Evolutionary conservation across 345 rosid species (phyloP).

Genomic region (Gossypium turneri): DNA sequence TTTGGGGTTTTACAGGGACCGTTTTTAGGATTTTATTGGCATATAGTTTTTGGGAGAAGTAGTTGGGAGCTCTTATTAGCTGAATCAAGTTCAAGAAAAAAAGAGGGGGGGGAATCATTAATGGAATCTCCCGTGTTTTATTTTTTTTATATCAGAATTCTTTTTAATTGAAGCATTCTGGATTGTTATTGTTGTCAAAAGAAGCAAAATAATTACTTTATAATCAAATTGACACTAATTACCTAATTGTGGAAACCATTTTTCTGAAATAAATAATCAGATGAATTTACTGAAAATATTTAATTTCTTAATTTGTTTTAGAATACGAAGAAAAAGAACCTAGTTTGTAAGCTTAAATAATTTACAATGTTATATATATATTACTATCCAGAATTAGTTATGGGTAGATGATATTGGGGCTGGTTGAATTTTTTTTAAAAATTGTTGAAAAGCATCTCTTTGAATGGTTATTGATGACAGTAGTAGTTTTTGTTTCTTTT

Average conservation of each 20-base stretch:
- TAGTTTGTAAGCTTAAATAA: background rate
- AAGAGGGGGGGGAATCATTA: background rate
- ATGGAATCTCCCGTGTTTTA: background rate
- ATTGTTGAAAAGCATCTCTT: background rate
- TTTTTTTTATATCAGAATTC: background rate
- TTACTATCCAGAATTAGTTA: background rate
- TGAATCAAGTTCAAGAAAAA: background rate
- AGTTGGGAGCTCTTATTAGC: background rate
- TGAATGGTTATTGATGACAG: background rate
- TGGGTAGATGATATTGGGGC: background rate
- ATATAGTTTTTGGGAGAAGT: background rate
- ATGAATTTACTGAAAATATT: background rate
- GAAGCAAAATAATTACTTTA: background rate
- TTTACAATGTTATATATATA: no score
- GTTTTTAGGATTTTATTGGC: conserved; percentile 1
- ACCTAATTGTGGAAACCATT: no score
- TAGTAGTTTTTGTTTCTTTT: background rate
- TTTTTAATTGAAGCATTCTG: background rate
- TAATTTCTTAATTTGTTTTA: conserved; percentile 3
- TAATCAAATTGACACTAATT: background rate
- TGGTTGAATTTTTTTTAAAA: no score
- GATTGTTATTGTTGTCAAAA: background rate
- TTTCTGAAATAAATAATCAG: no score
- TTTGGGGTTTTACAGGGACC: background rate
- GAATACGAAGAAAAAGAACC: background rate